Evolutionary conservation across 768 basidiomycete species (phyloP), one percentile per base, ranked within the genome.

Genomic region (Termitomyces sp.): DNA sequence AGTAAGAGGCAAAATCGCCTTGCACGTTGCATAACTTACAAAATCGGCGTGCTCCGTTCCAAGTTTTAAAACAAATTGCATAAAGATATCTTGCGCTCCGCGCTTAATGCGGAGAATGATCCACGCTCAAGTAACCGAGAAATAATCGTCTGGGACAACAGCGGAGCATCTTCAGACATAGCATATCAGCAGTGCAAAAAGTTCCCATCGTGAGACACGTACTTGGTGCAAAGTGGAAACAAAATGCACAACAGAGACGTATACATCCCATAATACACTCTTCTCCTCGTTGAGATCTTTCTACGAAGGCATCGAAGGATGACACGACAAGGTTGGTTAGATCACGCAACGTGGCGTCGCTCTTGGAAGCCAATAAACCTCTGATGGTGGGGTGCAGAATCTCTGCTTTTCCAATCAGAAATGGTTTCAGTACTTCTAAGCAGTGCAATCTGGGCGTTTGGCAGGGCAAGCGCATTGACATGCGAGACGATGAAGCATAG

Each of bases 401-500:
- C 40, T 79, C 75, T 7, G 82, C 70, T 60, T 74, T 79, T 0
- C 68, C 65, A 50, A 62, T 84, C 82, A 3, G 79, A 73, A 36
- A 89, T 72, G 9, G 72, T 69, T 25, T 73, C 67, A 10, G 79
- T 50, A 5, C 72, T 66, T 54, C 65, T 70, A 15, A 98, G 74
- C 0, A 98, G 69, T 11, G 71, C 64, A 11, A 81, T 64, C 56
- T 85, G 82, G 16, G 80, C 76, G 1, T 62, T 54, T 2, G 79
- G 68, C 3, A 80, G 64, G 2, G 75, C 69, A 58, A 88, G 79
- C 4, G 82, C 79, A 44, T 79, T 77, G 58, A 88, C 75, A 66
- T 98, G 95, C 1, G 94, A 94, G 6, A 91, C 71, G 0, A 97
- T 68, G 67, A 81, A 94, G 64, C 87, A 91, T 39, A 91, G 63